Evolutionary conservation across 148 eudicot genomes (phyloP).

Genomic region (Fallopia convolvulus): DNA sequence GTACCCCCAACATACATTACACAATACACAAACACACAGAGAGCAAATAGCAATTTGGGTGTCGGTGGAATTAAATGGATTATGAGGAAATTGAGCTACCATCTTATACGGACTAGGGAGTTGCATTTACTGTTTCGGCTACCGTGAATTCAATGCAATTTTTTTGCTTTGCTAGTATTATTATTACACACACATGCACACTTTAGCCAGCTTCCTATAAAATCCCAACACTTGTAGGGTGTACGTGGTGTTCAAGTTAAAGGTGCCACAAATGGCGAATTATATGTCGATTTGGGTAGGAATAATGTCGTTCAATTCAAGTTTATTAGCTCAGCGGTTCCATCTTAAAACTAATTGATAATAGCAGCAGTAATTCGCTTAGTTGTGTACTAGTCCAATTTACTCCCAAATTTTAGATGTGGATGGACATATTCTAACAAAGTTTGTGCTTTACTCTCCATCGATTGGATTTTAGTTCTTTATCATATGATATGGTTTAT

Average conservation of each 20-base stretch:
- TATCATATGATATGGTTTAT: no score
- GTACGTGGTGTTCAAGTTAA: neutral
- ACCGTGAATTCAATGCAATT: neutral
- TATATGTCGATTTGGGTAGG: neutral
- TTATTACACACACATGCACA: constrained; percentile 1
- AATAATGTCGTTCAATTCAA: neutral
- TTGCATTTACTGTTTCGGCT: neutral
- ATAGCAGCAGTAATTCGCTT: no score
- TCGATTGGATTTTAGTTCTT: no score
- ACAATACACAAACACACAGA: neutral
- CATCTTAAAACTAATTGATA: no score
- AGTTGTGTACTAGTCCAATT: no score
- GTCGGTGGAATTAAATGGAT: neutral
- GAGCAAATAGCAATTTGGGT: neutral
- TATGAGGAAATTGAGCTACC: neutral
- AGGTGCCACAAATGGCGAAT: neutral
- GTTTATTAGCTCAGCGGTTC: no score
- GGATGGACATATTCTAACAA: no score
- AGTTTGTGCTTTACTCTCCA: no score
- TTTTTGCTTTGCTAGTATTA: neutral
- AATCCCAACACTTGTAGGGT: neutral
- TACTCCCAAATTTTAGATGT: no score
- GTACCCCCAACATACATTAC: neutral
- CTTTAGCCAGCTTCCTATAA: neutral
- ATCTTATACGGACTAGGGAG: neutral